A percentile compares a stretch with the other conserved stretches of the same genome.
Conservation (phyloP, 305 asterid species). For the Fraxinus paxiana region DNA sequence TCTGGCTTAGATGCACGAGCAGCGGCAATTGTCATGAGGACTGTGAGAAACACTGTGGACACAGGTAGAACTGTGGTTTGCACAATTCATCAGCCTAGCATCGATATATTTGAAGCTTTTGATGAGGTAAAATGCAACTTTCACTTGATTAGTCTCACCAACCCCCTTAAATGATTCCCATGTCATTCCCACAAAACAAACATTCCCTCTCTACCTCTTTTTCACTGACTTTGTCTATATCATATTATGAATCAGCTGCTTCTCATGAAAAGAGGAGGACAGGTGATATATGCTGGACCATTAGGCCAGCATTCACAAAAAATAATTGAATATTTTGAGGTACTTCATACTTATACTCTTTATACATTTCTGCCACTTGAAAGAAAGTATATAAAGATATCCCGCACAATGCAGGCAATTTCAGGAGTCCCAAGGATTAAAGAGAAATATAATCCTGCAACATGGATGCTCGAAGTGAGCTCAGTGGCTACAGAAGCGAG, state of each 20-base stretch:
- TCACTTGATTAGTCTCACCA: background rate
- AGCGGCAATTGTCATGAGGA: constrained; percentile 36
- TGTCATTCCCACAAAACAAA: background rate
- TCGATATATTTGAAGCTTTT: constrained; percentile 35
- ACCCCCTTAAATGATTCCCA: background rate
- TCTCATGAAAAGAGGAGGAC: constrained; percentile 20
- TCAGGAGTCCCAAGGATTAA: constrained; percentile 23
- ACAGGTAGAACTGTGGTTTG: constrained; percentile 36
- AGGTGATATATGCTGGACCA: constrained; percentile 23
- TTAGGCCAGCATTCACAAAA: constrained; percentile 20
- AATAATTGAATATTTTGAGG: constrained; percentile 28
- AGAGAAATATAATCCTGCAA: constrained; percentile 29
- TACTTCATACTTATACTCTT: background rate
- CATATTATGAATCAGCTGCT: background rate
- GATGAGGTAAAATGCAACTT: constrained; percentile 25
- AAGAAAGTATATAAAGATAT: background rate
- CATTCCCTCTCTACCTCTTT: background rate
- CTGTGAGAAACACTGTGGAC: constrained; percentile 26
- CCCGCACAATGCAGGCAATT: constrained; percentile 5
- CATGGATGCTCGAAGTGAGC: constrained; percentile 32
- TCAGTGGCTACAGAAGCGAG: constrained; percentile 19
- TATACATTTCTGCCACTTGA: background rate
- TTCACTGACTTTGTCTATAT: background rate
- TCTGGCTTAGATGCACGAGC: constrained; percentile 34
- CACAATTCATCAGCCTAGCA: constrained; percentile 35